Base-by-base conservation (phyloP, 2,329 filamentous ascomycete species). In the Phialophora expanda region DNA sequence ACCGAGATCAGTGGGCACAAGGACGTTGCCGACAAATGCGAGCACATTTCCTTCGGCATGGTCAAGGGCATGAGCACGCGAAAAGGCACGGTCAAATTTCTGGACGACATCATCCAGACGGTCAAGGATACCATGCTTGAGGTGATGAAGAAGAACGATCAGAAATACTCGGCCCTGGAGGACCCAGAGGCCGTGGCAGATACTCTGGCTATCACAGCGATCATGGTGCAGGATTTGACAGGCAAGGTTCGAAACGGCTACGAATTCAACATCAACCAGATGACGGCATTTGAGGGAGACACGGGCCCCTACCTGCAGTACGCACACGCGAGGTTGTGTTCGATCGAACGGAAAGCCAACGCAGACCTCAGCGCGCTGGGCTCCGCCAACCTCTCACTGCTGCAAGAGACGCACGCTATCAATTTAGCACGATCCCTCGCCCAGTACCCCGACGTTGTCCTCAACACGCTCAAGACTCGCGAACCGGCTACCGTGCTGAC, bases 181-280 rank as follows among this genome's bases (percentile, higher is more conserved):
- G 84, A 98, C 77, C 94, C 94, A 0, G 88, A 87, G 62, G 85
- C 87, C 62, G 90, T 89, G 9, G 93, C 95, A 67, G 95, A 98
- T 80, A 92, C 87, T 11, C 86, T 98, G 2, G 95, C 94, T 69
- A 97, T 98, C 76, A 93, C 90, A 70, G 90, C 91, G 75, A 94
- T 98, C 75, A 98, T 98, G 93, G 92, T 97, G 22, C 94, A 98
- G 79, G 95, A 98, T 76, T 97, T 98, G 92, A 90, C 87, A 71
- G 95, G 94, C 77, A 98, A 97, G 87, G 84, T 83, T 69, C 82
- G 88, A 75, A 87, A 88, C 78, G 85, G 86, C 73, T 88, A 89
- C 76, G 82, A 85, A 72, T 89, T 89, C 78, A 86, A 89, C 78
- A 82, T 89, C 75, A 83, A 87, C 66, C 82, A 85, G 70, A 89